Base-by-base conservation (phyloP, 345 rosid genomes). In the Nasturtium officinale region DNA sequence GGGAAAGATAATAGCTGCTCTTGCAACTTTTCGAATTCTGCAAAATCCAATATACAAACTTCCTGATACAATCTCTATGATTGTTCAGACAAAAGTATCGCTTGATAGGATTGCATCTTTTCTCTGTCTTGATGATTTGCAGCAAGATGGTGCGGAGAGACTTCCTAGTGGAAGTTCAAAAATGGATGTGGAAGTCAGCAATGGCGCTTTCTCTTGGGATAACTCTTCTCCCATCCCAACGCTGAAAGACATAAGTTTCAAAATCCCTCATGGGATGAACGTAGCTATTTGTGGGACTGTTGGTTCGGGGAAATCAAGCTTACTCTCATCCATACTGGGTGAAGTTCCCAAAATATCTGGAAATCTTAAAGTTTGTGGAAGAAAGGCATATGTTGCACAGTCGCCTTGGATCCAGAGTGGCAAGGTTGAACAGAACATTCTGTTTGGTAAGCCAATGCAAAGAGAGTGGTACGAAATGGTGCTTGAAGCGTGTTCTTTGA, bases 341-440 rank as follows among this genome's bases (percentile, higher is more conserved):
- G 97, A 90, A 72, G 75, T 87, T 10, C 84, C 89, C 5, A 90
- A 82, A 69, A 60, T 83, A 64, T 85, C 88, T 0, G 96, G 96
- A 28, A 61, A 76, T 12, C 37, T 84, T 10, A 86, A 77, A 81
- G 67, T 90, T 58, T 78, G 86, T 64, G 98, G 89, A 30, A 83
- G 68, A 32, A 82, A 80, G 78, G 91, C 96, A 30, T 87, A 87
- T 76, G 90, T 87, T 26, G 84, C 95, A 9, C 92, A 90, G 72
- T 83, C 88, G 35, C 85, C 95, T 43, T 92, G 98, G 98, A 85
- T 86, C 78, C 96, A 86, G 71, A 88, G 92, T 0, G 85, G 96
- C 16, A 88, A 82, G 18, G 77, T 87, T 10, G 83, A 84, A 76
- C 96, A 88, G 61, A 92, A 92, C 55, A 81, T 92, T 47, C 12